Conservation (phyloP, 495 filamentous ascomycete genomes). For the Xeromyces bisporus region DNA sequence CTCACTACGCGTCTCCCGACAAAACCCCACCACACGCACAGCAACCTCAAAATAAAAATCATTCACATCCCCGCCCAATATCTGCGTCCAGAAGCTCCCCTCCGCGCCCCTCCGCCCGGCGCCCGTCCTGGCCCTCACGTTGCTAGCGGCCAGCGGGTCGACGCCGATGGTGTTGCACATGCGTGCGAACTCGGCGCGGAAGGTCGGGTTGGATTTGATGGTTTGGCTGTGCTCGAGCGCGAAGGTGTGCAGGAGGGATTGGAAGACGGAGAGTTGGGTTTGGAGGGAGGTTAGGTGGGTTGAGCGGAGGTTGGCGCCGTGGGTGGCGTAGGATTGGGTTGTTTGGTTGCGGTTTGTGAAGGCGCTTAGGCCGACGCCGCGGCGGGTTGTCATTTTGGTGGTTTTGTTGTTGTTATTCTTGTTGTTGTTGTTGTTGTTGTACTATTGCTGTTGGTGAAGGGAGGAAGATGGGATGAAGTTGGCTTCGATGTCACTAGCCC, state of each 20-base stretch:
- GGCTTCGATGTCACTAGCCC: slow-evolving; percentile 6
- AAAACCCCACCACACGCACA: slow-evolving; percentile 85
- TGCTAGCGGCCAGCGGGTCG: slow-evolving; percentile 69
- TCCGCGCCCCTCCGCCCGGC: slow-evolving; percentile 25
- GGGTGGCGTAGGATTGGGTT: slow-evolving; percentile 68
- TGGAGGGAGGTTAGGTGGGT: slow-evolving; percentile 66
- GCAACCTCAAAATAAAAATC: slow-evolving; percentile 98
- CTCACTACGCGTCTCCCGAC: slow-evolving; percentile 67
- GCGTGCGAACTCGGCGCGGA: slow-evolving; percentile 90
- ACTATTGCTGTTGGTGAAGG: background rate
- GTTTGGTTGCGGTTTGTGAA: slow-evolving; percentile 71
- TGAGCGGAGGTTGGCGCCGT: slow-evolving; percentile 69
- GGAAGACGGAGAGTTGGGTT: slow-evolving; percentile 91
- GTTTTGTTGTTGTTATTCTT: slow-evolving; percentile 1
- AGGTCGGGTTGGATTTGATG: slow-evolving; percentile 85
- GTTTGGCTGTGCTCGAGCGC: slow-evolving; percentile 85
- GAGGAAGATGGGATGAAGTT: background rate
- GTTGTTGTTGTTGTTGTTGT: slow-evolving; percentile 1
- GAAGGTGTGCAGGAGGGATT: slow-evolving; percentile 82
- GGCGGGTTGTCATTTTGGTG: slow-evolving; percentile 28
- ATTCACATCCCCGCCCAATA: slow-evolving; percentile 78
- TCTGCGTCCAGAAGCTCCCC: slow-evolving; percentile 79
- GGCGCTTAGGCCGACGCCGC: slow-evolving; percentile 78
- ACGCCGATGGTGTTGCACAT: slow-evolving; percentile 98
- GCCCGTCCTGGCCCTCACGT: slow-evolving; percentile 35